A percentile compares a stretch with the other conserved stretches of the same genome.
phyloP scores from a whole-genome alignment of 768 basidiomycete species.

The Suillus paluster region DNA sequence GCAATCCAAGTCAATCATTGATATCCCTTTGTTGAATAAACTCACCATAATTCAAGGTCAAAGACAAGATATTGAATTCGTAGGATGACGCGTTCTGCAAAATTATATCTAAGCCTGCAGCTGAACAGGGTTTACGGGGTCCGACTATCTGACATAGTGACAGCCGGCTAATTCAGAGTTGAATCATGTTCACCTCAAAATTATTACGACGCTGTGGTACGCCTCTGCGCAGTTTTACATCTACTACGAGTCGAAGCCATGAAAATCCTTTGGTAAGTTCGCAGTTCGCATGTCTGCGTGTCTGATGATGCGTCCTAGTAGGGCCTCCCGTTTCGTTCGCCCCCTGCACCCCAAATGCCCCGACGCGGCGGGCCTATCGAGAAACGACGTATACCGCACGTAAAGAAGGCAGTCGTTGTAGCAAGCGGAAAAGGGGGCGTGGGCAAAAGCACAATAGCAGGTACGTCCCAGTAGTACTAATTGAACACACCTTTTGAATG shows the following conservation, averaged over 20 bases:
- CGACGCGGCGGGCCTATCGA: slow-evolving; percentile 55
- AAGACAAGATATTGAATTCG: neutral
- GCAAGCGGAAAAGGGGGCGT: slow-evolving; percentile 96
- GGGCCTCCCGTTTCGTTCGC: slow-evolving; percentile 38
- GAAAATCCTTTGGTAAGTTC: slow-evolving; percentile 60
- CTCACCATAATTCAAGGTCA: slow-evolving; percentile 8
- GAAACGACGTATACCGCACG: slow-evolving; percentile 68
- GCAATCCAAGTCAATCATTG: slow-evolving; percentile 4
- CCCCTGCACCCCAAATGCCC: slow-evolving; percentile 61
- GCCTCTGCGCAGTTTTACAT: slow-evolving; percentile 23
- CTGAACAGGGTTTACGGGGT: slow-evolving; percentile 15
- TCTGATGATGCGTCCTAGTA: slow-evolving; percentile 28
- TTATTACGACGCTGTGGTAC: neutral
- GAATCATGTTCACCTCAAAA: slow-evolving; percentile 14
- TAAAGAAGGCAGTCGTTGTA: slow-evolving; percentile 80
- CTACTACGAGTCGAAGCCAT: slow-evolving; percentile 37
- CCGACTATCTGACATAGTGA: neutral
- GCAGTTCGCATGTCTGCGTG: neutral
- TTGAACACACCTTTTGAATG: neutral
- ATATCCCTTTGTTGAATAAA: neutral
- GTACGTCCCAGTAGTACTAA: slow-evolving; percentile 46
- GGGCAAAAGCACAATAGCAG: slow-evolving; percentile 92
- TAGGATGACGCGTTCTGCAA: neutral
- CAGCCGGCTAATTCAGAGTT: neutral
- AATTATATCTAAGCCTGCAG: neutral